Base-by-base conservation (phyloP, 257 asterid species). In the Penstemon eatonii region DNA sequence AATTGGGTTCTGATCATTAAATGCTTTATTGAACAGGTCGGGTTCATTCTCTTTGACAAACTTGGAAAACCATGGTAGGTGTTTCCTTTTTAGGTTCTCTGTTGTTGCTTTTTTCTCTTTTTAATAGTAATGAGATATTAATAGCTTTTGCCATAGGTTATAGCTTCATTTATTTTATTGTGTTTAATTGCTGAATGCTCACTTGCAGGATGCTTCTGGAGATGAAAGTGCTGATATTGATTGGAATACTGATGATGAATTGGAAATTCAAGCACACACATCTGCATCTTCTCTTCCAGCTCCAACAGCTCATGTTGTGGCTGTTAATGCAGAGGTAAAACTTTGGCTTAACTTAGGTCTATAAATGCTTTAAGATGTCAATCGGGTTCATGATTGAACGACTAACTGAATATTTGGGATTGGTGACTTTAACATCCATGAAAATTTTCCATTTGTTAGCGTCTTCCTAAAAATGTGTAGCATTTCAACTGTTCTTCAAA, bases 221-320 rank as follows among this genome's bases (percentile, higher is more conserved):
- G 83, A 68, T 5, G 79, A 75, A 5, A 36, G 54, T 11, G 46
- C 12, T 5, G 72, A 72, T 36, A 6, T 82, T 40, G 86, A 85
- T 72, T 85, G 90, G 90, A 82, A 67, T 8, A 68, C 90, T 0
- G 90, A 85, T 60, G 90, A 85, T 0, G 87, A 84, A 11, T 69
- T 70, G 41, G 87, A 84, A 4, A 66, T 55, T 44, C 65, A 45
- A 40, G 37, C 66, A 0, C 75, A 63, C 33, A 56, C 82, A 49
- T 73, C 18, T n/a, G 6, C 60, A 39, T 60, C 76, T 38, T 44
- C 83, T 57, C 78, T 66, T 65, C 69, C 77, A 19, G 44, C 65
- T 73, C 9, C 42, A 25, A 47, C 65, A 33, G 57, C 65, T 25
- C 58, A 11, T 46, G 73, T 38, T 66, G 6, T 49, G 37, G 36